A percentile compares a stretch with the other conserved stretches of the same genome.
phyloP scores from a whole-genome alignment of 2,329 filamentous ascomycete species.

The Colletotrichum liriopes region DNA sequence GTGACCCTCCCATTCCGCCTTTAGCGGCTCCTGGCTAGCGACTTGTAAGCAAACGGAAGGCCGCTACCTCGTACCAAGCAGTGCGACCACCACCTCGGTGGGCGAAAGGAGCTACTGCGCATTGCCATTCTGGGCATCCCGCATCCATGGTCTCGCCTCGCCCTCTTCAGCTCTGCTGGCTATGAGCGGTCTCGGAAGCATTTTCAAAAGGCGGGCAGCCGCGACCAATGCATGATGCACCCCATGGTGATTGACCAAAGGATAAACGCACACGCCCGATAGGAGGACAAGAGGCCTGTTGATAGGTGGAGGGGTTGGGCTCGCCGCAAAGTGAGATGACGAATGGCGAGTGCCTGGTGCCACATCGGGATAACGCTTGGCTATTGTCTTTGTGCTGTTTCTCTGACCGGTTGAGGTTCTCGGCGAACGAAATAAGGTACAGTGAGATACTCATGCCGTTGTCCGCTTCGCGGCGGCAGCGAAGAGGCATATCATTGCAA shows the following conservation, averaged over 20 bases:
- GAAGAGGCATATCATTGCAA: conserved; percentile 26
- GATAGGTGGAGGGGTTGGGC: conserved; percentile 6
- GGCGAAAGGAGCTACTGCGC: conserved; percentile 16
- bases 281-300: conserved; percentile 16
- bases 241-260: conserved; percentile 25
- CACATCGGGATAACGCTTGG: not conserved
- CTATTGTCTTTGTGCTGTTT: not conserved
- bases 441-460: not conserved
- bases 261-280: conserved; percentile 14
- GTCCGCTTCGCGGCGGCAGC: not conserved
- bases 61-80: conserved; percentile 7
- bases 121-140: conserved; percentile 20
- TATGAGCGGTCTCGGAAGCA: conserved; percentile 37
- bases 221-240: conserved; percentile 31
- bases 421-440: conserved; percentile 11
- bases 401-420: conserved; percentile 12
- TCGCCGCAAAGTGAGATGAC: conserved; percentile 18
- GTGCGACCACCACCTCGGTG: not conserved
- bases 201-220: conserved; percentile 14
- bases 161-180: conserved; percentile 25
- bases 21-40: conserved; percentile 17
- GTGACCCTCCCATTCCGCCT: conserved; percentile 31
- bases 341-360: conserved; percentile 10
- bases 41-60: conserved; percentile 9
- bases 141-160: conserved; percentile 27